Base-by-base conservation (phyloP, 148 eudicot species). In the Fagopyrum esculentum region DNA sequence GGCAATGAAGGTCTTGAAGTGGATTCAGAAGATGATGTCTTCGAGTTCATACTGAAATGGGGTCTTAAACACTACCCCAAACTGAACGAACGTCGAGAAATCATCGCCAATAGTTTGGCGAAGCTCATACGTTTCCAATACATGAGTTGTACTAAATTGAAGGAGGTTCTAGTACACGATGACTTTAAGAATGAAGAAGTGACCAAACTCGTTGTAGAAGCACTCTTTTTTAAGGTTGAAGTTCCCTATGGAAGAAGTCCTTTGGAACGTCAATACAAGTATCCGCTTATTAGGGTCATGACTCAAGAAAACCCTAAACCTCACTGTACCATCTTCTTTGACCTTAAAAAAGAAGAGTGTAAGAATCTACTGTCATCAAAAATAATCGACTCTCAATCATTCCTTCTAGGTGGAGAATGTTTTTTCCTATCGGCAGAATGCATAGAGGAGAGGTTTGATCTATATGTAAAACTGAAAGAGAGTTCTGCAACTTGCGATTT, bases 351-450 rank as follows among this genome's bases (percentile, higher is more conserved):
- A 15, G 90, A 87, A 49, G 94, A 92, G 81, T 92, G 94, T 30
- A 82, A 78, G 6, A 86, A 85, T 70, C 76, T 92, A 45, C 85
- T 85, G 78, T 89, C 92, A 64, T 84, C 90, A 6, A 74, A 89
- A 35, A 35, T 0, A 35, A 87, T 92, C 0, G 85, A 89, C 76
- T 92, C 97, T 44, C 94, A 92, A 71, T 90, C 97, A 45, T 92
- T 92, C 73, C 92, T 89, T 79, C 81, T 92, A 56, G 97, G 97
- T 6, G 97, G 97, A 44, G 92, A 88, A 83, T 94, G 97, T 26
- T 90, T 92, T 79, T 92, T 85, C 78, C 86, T 92, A 16, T 87
- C 87, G 0, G 95, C 92, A 16, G 92, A 92, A 71, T 90, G 94
- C 83, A 87, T 91, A 92, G 6, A 6, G 0, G 9, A 22, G 4